A percentile compares a stretch with the other conserved stretches of the same genome.
Conservation (phyloP, 2,329 filamentous ascomycete genomes). For the Macrophomina pseudophaseolina region DNA sequence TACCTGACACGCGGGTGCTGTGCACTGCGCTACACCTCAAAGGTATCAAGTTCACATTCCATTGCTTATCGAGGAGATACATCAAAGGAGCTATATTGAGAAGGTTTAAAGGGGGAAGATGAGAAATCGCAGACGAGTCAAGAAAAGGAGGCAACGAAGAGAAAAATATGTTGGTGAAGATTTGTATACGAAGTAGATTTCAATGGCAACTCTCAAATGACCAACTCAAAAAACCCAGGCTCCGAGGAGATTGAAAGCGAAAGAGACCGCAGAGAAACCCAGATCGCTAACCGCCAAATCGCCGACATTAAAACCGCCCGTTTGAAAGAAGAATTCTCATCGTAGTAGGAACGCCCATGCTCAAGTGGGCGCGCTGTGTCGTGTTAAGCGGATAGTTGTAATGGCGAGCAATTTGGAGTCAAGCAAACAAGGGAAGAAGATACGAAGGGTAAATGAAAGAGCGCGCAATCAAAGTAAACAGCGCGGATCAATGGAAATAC, state of each 20-base stretch:
- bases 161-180: slow-evolving; percentile 5
- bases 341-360: neutral
- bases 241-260: neutral
- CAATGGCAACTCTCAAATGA: neutral
- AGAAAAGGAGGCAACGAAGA: neutral
- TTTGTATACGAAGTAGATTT: slow-evolving; percentile 20
- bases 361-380: neutral
- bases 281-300: slow-evolving; percentile 15
- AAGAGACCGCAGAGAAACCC: neutral
- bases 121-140: neutral
- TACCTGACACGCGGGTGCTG: neutral
- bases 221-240: neutral
- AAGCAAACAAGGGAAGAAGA: neutral
- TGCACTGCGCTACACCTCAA: neutral
- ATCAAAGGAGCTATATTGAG: slow-evolving; percentile 9
- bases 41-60: neutral
- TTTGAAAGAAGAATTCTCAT: neutral
- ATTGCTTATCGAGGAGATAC: slow-evolving; percentile 1
- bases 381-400: slow-evolving; percentile 6
- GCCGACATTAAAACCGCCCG: slow-evolving; percentile 20
- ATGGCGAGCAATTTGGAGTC: slow-evolving; percentile 14
- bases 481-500: neutral
- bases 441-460: neutral
- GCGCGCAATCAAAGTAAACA: neutral
- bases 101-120: neutral